phyloP scores from a whole-genome alignment of 139 green algal genomes.

The Tetraselmis striata region DNA sequence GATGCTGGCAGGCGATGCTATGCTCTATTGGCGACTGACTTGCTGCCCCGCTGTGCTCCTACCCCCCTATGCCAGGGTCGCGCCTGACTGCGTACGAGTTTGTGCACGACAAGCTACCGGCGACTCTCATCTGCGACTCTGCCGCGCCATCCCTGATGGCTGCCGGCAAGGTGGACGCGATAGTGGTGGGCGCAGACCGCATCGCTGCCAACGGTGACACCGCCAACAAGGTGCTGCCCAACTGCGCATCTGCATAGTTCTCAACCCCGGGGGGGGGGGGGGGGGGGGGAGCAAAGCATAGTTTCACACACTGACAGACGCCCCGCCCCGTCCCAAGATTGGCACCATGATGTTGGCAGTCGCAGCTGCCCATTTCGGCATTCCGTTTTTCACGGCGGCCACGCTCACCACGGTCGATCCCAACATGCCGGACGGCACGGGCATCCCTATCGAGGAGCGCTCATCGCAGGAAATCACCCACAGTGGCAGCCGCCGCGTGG shows the following conservation, averaged over 20 bases:
- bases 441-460: constrained; percentile 90
- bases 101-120: constrained; percentile 78
- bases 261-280: too few species aligned
- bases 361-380: constrained; percentile 42
- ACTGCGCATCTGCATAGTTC: too few species aligned
- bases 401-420: constrained; percentile 85
- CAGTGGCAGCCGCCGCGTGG: constrained; percentile 40
- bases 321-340: too few species aligned
- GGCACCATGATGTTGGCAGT: constrained; percentile 77
- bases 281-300: too few species aligned
- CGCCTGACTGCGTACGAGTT: constrained; percentile 94
- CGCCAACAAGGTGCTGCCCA: too few species aligned
- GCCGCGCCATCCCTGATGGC: constrained; percentile 79
- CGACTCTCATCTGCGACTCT: constrained; percentile 86
- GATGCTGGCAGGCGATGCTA: too few species aligned
- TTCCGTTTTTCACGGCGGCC: constrained; percentile 94
- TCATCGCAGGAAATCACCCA: constrained; percentile 73
- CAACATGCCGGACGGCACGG: constrained; percentile 41
- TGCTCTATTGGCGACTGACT: too few species aligned
- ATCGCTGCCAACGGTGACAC: constrained; percentile 86
- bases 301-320: too few species aligned
- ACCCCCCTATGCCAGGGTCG: too few species aligned
- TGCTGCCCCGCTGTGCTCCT: too few species aligned
- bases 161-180: constrained; percentile 69
- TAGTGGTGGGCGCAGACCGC: constrained; percentile 92